Evolutionary conservation across 192 early-diverging fungal species (phyloP), one percentile per base, ranked within the genome.

Genomic region (Cladochytrium replicatum): DNA sequence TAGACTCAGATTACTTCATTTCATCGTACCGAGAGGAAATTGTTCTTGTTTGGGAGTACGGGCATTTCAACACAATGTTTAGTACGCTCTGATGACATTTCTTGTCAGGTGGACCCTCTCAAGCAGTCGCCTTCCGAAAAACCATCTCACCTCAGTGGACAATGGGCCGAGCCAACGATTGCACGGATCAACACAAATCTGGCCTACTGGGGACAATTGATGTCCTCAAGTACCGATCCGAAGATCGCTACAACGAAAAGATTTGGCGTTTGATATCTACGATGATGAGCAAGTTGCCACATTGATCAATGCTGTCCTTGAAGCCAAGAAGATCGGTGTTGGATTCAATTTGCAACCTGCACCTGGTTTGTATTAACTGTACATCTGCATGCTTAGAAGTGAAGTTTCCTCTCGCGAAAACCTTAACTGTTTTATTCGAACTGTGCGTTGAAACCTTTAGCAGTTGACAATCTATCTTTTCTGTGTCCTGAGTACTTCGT

Each of bases 341-440:
- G 45, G 66, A 69, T n/a, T n/a, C n/a, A n/a, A n/a, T n/a, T n/a
- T n/a, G n/a, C n/a, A n/a, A n/a, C n/a, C n/a, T n/a, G n/a, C n/a
- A n/a, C n/a, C n/a, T n/a, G 66, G 72, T 74, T 54, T 42, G 49
- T 13, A 22, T 34, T n/a, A 32, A 1, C 25, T 28, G 29, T 6
- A 25, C n/a, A n/a, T n/a, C n/a, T n/a, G n/a, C n/a, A n/a, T n/a
- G n/a, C 52, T 13, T 47, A 78, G 80, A 66, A 11, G 84, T 85
- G 54, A 65, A 80, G 26, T 86, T 71, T 37, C 49, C 61, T 6
- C 57, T 64, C 6, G 87, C 87, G n/a, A 83, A 81, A 42, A 52
- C 57, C 1, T 69, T 78, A 32, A 87, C 87, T 54, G 39, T 25
- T 15, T 60, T 76, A 8, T 58, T 60, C 22, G 74, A 76, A 11